Conservation (phyloP, 768 basidiomycete species). For the Trametes elegans region DNA sequence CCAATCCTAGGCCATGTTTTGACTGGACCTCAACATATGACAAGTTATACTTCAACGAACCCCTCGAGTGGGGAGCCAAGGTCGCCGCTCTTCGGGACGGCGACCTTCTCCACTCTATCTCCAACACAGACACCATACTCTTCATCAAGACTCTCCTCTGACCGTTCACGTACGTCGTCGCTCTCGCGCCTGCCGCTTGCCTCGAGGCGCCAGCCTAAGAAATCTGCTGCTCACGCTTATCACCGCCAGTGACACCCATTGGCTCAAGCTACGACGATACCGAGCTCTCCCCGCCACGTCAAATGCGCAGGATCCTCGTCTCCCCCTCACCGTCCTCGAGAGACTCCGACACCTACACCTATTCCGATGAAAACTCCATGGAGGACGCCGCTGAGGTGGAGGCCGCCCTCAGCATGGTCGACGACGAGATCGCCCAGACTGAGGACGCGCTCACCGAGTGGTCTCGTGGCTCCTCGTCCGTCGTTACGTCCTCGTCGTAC, state of each 20-base stretch:
- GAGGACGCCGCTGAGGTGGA: slow-evolving; percentile 58
- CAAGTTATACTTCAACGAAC: slow-evolving; percentile 34
- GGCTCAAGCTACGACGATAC: slow-evolving; percentile 47
- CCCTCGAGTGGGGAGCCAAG: slow-evolving; percentile 37
- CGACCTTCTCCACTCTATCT: slow-evolving; percentile 52
- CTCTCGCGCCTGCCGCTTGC: neutral
- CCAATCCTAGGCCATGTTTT: slow-evolving; percentile 12
- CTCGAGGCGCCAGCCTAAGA: neutral
- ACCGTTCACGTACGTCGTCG: slow-evolving; percentile 47
- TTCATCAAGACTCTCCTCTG: slow-evolving; percentile 56
- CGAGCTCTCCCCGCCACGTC: slow-evolving; percentile 43
- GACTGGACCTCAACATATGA: slow-evolving; percentile 29
- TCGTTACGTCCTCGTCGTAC: slow-evolving; percentile 18
- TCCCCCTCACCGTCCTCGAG: slow-evolving; percentile 48
- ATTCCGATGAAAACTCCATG: slow-evolving; percentile 54
- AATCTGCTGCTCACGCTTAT: neutral
- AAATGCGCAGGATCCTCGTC: slow-evolving; percentile 52
- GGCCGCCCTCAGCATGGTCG: slow-evolving; percentile 60
- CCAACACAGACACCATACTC: slow-evolving; percentile 54
- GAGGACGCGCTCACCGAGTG: slow-evolving; percentile 67
- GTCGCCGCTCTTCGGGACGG: slow-evolving; percentile 63
- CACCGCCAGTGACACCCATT: slow-evolving; percentile 40
- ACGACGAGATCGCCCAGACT: slow-evolving; percentile 63
- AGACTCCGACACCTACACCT: slow-evolving; percentile 55
- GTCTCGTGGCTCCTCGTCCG: slow-evolving; percentile 41